Base-by-base conservation (phyloP, 148 eudicot genomes). In the Rhododendron simsii region DNA sequence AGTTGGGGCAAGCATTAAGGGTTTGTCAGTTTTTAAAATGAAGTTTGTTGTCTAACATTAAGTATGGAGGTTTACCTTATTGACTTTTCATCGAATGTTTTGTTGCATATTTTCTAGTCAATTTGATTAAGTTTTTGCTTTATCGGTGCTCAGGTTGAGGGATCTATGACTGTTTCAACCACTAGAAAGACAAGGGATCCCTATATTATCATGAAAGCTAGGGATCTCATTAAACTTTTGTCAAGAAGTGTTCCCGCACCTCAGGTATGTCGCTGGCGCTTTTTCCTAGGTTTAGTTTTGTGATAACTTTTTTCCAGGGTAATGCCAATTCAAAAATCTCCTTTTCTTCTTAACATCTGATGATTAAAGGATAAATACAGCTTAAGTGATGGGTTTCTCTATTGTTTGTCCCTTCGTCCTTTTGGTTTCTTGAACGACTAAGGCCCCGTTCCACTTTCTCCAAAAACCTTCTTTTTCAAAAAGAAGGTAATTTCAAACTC, bases 241-340 rank as follows among this genome's bases (percentile, higher is more conserved):
- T 95, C 99, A 45, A 91, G 99, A 92, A 94, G 99, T 89, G 98
- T 96, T 74, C 99, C 96, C 81, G 98, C 96, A 33, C 89, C 99
- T 86, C 98, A 95, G 98, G 99, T 96, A 86, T 86, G 35, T 35
- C 10, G 9, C 61, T 81, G 20, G 26, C 20, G 15, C 48, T 76
- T 39, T 41, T 76, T 63, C 20, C 2, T 5, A 35, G 41, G 15
- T 63, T 67, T 5, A 47, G 35, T 23, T 26, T 20, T 53, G 8
- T n/a, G 23, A 4, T 67, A 9, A 84, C 41, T 82, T 45, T 33
- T 41, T 44, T 45, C 61, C 51, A 12, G 44, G 73, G 45, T 9
- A 59, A 82, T 21, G n/a, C 48, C 13, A 37, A 55, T 35, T 55
- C 14, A 28, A 10, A 55, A 41, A 30, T 81, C 28, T 57, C 50